Evolutionary conservation across 331 rosid genomes (phyloP).

Genomic region (Quercus tomentella): DNA sequence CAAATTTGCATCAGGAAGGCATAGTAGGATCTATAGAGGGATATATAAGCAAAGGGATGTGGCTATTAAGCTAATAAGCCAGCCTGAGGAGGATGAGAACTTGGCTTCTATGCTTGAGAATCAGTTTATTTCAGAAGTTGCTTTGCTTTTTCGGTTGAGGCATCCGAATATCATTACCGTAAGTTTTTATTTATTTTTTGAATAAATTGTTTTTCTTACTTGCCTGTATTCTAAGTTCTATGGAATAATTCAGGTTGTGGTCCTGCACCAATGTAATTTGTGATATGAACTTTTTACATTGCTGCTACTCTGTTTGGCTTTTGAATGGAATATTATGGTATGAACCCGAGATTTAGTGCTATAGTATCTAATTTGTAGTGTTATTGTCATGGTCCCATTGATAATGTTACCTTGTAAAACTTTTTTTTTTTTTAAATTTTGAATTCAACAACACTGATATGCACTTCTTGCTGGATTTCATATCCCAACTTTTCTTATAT

Average conservation of each 20-base stretch:
- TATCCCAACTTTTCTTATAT: background rate
- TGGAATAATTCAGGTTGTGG: background rate
- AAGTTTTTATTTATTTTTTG: slow-evolving; percentile 29
- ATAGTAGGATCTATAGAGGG: slow-evolving; percentile 94
- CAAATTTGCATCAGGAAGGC: slow-evolving; percentile 88
- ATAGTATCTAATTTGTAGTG: background rate
- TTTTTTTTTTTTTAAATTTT: too few relatives aligned
- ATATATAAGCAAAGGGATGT: slow-evolving; percentile 77
- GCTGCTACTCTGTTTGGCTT: background rate
- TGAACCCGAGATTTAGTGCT: background rate
- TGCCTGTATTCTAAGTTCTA: background rate
- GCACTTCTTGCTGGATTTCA: background rate
- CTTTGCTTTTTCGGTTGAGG: slow-evolving; percentile 58
- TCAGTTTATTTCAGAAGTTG: slow-evolving; percentile 89
- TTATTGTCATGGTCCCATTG: background rate
- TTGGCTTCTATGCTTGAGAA: slow-evolving; percentile 71
- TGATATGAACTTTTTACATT: background rate
- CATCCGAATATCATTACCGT: slow-evolving; percentile 95
- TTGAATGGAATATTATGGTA: background rate
- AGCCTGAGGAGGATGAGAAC: slow-evolving; percentile 80
- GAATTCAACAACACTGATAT: background rate
- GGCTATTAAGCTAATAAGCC: slow-evolving; percentile 90
- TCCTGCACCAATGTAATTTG: background rate
- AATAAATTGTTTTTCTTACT: background rate
- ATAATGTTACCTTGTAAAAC: background rate